A percentile compares a stretch with the other conserved stretches of the same genome.
Conservation (phyloP, 2,329 filamentous ascomycete genomes). For the Pseudogymnoascus verrucosus region DNA sequence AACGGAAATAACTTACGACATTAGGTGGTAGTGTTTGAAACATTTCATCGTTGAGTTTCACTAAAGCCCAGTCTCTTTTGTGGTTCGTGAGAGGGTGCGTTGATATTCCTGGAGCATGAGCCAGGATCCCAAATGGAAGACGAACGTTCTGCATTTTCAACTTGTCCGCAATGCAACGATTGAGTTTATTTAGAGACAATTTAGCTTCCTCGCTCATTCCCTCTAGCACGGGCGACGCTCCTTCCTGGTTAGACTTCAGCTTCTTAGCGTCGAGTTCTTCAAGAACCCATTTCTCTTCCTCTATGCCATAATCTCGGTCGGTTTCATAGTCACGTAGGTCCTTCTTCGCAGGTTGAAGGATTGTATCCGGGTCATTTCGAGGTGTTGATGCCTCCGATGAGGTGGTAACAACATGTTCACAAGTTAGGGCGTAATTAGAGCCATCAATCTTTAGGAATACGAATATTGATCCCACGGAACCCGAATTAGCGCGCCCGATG, state of each 20-base stretch:
- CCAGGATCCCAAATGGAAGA: neutral
- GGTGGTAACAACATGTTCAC: neutral
- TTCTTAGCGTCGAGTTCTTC: neutral
- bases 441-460: neutral
- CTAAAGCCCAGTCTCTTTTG: neutral
- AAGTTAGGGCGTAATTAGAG: neutral
- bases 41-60: neutral
- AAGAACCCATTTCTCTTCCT: neutral
- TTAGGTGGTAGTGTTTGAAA: neutral
- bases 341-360: neutral
- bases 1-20: neutral
- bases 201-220: too few relatives aligned
- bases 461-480: neutral
- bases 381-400: neutral
- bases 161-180: neutral
- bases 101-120: neutral
- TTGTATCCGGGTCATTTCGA: neutral
- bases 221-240: neutral
- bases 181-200: too few relatives aligned
- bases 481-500: neutral
- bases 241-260: neutral
- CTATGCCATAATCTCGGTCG: neutral
- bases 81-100: neutral
- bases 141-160: neutral
- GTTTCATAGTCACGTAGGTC: neutral